Percentiles rank a stretch among this genome's conserved stretches.
Conservation (phyloP, 1,284 basidiomycete species). For the Xerocomus minutiporus region DNA sequence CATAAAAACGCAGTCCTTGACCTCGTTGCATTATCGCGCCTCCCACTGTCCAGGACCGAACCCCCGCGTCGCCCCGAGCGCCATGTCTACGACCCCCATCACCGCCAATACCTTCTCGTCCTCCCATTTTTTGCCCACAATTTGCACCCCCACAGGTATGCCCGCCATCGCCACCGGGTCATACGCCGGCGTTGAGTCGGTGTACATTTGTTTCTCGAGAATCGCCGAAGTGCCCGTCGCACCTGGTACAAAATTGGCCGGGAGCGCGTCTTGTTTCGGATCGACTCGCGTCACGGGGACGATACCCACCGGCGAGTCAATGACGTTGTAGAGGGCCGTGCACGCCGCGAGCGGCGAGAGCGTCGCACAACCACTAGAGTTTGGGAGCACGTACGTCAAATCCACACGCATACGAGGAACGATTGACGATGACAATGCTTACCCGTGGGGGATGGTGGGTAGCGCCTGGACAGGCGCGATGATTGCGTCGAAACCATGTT, state of each 20-base stretch:
- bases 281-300: constrained; percentile 82
- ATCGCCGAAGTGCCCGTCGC: constrained; percentile 46
- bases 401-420: background rate
- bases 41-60: constrained; percentile 49
- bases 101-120: constrained; percentile 83
- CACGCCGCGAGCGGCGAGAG: constrained; percentile 49
- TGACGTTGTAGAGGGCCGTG: constrained; percentile 66
- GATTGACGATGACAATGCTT: constrained; percentile 17
- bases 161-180: constrained; percentile 70
- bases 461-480: constrained; percentile 71
- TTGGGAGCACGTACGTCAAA: background rate
- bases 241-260: constrained; percentile 52
- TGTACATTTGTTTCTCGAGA: constrained; percentile 59
- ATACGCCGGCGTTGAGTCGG: constrained; percentile 51
- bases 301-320: constrained; percentile 73
- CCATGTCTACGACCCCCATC: constrained; percentile 77
- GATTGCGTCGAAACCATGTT: constrained; percentile 66
- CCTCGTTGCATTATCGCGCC: background rate
- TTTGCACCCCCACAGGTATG: constrained; percentile 79
- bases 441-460: constrained; percentile 73
- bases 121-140: constrained; percentile 75
- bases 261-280: constrained; percentile 53
- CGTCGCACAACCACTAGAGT: constrained; percentile 45
- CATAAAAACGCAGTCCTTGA: too few relatives aligned
- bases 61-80: constrained; percentile 48